Evolutionary conservation across 2,329 filamentous ascomycete species (phyloP).

Genomic region (Ophiocordyceps camponoti-floridani): DNA sequence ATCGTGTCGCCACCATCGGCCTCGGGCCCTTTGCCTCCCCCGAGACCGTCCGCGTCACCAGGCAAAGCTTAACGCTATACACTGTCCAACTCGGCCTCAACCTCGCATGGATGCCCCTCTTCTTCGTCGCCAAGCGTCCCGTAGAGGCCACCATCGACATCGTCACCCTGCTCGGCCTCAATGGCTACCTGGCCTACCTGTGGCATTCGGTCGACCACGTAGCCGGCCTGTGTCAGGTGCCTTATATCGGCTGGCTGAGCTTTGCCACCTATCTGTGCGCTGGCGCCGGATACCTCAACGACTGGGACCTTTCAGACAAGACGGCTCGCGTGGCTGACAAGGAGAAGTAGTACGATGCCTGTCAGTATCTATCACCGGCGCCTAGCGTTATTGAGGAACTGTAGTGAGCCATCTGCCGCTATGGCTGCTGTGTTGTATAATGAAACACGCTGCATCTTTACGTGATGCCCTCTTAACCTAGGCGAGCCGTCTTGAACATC

Average conservation of each 20-base stretch:
- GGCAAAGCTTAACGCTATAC: conserved; percentile 62
- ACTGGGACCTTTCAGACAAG: conserved; percentile 38
- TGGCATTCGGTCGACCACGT: conserved; percentile 60
- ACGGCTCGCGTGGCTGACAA: conserved; percentile 7
- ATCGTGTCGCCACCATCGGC: conserved; percentile 53
- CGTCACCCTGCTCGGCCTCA: conserved; percentile 50
- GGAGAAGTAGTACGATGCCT: conserved; percentile 3
- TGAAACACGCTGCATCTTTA: not conserved
- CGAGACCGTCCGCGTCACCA: conserved; percentile 37
- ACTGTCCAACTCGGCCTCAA: conserved; percentile 75
- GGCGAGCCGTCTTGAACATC: not conserved
- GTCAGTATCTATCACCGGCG: not conserved
- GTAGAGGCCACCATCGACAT: conserved; percentile 62
- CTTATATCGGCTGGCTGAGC: conserved; percentile 71
- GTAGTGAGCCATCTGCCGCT: not conserved
- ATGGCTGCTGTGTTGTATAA: not conserved
- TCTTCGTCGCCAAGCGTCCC: conserved; percentile 64
- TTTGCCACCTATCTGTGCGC: conserved; percentile 77
- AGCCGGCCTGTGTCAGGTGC: conserved; percentile 57
- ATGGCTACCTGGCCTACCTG: conserved; percentile 55
- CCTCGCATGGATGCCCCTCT: conserved; percentile 79
- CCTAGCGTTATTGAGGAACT: not conserved
- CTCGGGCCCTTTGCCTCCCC: conserved; percentile 37
- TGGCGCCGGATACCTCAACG: conserved; percentile 49
- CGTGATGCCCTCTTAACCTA: not conserved